Base-by-base conservation (phyloP, 768 basidiomycete species). In the Leccinum subgranulosum region DNA sequence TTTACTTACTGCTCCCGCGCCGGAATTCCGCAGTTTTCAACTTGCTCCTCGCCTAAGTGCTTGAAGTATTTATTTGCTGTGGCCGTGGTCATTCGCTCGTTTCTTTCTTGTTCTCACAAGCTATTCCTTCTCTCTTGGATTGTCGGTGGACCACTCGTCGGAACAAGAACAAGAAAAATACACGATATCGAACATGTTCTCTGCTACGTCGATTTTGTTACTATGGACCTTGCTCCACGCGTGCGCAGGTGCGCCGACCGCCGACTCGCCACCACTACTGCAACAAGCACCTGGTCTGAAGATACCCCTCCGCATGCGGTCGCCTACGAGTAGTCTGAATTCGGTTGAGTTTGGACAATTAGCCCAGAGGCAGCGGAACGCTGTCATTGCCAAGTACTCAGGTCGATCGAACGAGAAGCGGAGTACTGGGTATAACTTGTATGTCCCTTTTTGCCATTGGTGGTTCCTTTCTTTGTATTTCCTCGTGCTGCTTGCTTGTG, bases 391-490 rank as follows among this genome's bases (percentile, higher is more conserved):
- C 10, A 85, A 85, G 64, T 86, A 87, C 43, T 49, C 76, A 76
- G 57, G 65, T n/a, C 21, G 25, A 49, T n/a, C 59, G 6, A 39
- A 49, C 17, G 54, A 57, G 49, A 81, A 76, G 60, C 77, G 85
- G 48, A 75, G 75, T 43, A 67, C 73, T 17, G 84, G 84, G 10
- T 78, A 78, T 33, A 84, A 84, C 64, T 62, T 79, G 84, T 84
- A 57, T 17, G 80, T 71, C n/a, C 21, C 4, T 43, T 39, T 39
- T 43, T 19, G 27, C 29, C 52, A 4, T 6, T 33, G 6, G 3
- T 15, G 15, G 17, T 10, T 29, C 17, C 21, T n/a, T 27, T 8
- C n/a, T 15, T 12, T 5, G 31, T 31, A 12, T 11, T 31, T 31
- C 31, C 31, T 4, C 9, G 9, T 46, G 45, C 6, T 25, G 45